Conservation (phyloP, 177 flowering plant genomes). For the Tripterygium wilfordii region DNA sequence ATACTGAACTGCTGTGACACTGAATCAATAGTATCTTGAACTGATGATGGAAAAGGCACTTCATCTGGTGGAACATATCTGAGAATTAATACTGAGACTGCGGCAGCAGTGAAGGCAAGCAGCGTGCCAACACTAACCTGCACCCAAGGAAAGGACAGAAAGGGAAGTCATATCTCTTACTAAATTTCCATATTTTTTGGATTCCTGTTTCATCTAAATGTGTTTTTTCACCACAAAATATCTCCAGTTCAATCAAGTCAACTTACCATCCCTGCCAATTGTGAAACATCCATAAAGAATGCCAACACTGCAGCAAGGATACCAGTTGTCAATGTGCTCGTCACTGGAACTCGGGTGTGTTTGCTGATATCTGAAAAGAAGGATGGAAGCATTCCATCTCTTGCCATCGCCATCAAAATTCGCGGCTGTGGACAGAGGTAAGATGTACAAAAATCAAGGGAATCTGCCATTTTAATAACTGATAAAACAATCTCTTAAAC, state of each 20-base stretch:
- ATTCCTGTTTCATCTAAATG: not conserved
- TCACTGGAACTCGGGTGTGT: slow-evolving; percentile 81
- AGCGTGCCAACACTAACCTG: slow-evolving; percentile 99
- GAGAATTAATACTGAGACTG: slow-evolving; percentile 79
- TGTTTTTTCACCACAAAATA: not conserved
- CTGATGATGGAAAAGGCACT: slow-evolving; percentile 81
- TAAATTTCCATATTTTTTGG: not conserved
- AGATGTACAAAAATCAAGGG: not conserved
- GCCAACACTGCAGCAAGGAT: slow-evolving; percentile 64
- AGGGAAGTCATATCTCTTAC: not conserved
- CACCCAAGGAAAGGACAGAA: slow-evolving; percentile 12
- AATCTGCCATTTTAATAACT: not conserved
- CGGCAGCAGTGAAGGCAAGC: slow-evolving; percentile 90
- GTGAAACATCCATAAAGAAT: slow-evolving; percentile 90
- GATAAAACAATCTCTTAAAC: not conserved
- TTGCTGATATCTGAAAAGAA: slow-evolving; percentile 78
- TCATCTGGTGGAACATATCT: slow-evolving; percentile 93
- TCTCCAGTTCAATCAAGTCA: not conserved
- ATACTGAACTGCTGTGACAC: not conserved
- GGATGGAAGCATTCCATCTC: slow-evolving; percentile 92
- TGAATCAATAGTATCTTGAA: slow-evolving; percentile 32
- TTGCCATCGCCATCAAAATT: slow-evolving; percentile 96
- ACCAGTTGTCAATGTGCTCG: slow-evolving; percentile 80
- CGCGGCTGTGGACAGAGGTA: slow-evolving; percentile 62
- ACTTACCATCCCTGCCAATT: slow-evolving; percentile 89